Conservation (phyloP, 2,329 filamentous ascomycete genomes). For the Ramularia endophylla region DNA sequence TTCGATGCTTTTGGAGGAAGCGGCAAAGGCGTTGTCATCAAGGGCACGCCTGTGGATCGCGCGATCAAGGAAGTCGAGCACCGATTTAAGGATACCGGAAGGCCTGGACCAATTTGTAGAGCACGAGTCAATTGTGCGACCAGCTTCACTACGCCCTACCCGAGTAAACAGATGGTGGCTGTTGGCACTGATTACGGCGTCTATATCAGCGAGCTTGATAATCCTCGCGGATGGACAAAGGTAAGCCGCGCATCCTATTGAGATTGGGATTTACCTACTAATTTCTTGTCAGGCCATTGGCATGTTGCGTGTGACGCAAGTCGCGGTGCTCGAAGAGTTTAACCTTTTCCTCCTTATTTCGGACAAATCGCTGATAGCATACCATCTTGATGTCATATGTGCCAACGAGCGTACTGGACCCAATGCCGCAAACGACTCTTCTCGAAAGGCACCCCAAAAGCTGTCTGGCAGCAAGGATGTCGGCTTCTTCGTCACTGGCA, state of each 20-base stretch:
- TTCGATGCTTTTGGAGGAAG: conserved; percentile 58
- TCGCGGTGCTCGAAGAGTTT: conserved; percentile 93
- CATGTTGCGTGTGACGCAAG: conserved; percentile 74
- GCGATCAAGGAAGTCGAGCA: conserved; percentile 85
- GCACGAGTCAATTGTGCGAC: conserved; percentile 90
- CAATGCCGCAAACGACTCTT: conserved; percentile 55
- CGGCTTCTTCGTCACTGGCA: conserved; percentile 90
- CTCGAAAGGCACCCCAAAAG: conserved; percentile 82
- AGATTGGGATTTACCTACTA: conserved; percentile 18
- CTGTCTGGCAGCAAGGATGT: conserved; percentile 84
- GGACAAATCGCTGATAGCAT: conserved; percentile 85
- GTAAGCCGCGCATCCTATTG: conserved; percentile 47
- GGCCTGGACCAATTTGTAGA: conserved; percentile 72
- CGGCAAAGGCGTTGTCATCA: conserved; percentile 66
- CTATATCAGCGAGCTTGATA: conserved; percentile 79
- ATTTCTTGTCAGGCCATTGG: conserved; percentile 62
- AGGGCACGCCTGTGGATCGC: conserved; percentile 84
- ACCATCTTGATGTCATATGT: conserved; percentile 81
- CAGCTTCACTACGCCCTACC: conserved; percentile 70
- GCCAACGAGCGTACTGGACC: conserved; percentile 44
- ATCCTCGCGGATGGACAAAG: conserved; percentile 85
- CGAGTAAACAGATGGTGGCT: conserved; percentile 77
- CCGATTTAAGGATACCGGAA: conserved; percentile 58
- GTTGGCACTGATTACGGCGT: conserved; percentile 95
- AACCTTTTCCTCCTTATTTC: conserved; percentile 86